Evolutionary conservation across 192 early-diverging fungal species (phyloP).

Genomic region (Dimargaris verticillata): DNA sequence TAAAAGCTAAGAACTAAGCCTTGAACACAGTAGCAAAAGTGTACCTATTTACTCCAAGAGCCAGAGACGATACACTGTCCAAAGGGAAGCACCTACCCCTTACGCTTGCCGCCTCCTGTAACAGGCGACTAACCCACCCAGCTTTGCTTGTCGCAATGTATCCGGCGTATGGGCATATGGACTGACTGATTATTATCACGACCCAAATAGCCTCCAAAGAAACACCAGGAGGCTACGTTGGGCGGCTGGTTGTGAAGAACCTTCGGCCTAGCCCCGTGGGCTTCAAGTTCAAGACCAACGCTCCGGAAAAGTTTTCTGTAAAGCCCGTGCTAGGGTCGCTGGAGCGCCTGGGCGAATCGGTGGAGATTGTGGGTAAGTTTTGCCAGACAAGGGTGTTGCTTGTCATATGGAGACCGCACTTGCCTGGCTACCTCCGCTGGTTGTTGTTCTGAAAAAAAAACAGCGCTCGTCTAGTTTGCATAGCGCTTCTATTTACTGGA

Average conservation of each 20-base stretch:
- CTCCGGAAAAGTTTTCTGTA: slow-evolving; percentile 37
- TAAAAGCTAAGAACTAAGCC: neutral
- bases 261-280: slow-evolving; percentile 27
- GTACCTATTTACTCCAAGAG: neutral
- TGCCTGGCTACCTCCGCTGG: neutral
- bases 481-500: neutral
- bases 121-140: neutral
- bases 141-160: no score
- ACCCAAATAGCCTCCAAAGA: slow-evolving; percentile 10
- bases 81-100: neutral
- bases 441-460: neutral
- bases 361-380: slow-evolving; percentile 30
- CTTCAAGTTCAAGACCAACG: slow-evolving; percentile 44
- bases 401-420: neutral
- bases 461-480: neutral
- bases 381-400: neutral
- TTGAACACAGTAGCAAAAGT: neutral
- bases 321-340: slow-evolving; percentile 34
- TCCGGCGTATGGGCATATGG: no score
- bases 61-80: neutral
- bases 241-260: slow-evolving; percentile 27
- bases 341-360: slow-evolving; percentile 19
- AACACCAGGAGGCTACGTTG: slow-evolving; percentile 24
- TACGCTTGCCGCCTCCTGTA: neutral
- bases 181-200: no score